Evolutionary conservation across 73 alveolate species (phyloP).

Genomic region (Tetrahymena thermophila): DNA sequence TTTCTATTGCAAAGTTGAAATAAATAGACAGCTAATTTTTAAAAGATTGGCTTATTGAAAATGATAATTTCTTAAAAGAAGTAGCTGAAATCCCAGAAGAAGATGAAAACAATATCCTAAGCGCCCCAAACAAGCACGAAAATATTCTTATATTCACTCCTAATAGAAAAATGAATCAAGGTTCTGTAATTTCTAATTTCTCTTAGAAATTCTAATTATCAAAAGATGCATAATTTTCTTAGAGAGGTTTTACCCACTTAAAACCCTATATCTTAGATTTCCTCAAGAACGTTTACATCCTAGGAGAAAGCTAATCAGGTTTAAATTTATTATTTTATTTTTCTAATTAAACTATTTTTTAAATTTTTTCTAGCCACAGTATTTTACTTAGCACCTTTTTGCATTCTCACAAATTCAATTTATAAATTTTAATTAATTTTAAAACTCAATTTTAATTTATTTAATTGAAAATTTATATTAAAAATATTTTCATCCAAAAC

Average conservation of each 20-base stretch:
- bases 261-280: not conserved
- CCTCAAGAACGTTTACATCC: not conserved
- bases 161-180: not conserved
- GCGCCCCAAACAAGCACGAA: not conserved
- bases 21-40: not conserved
- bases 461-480: too few species aligned
- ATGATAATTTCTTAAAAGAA: not conserved
- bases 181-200: not conserved
- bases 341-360: too few species aligned
- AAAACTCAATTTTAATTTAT: too few species aligned
- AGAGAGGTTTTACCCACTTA: not conserved
- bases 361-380: too few species aligned
- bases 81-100: not conserved
- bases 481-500: too few species aligned
- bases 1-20: conserved; percentile 18
- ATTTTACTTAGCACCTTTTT: too few species aligned
- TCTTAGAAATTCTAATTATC: not conserved
- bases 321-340: not conserved
- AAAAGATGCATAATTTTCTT: not conserved
- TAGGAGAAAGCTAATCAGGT: not conserved
- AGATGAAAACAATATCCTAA: not conserved
- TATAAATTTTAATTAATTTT: too few species aligned
- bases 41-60: not conserved
- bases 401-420: too few species aligned
- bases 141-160: not conserved